Evolutionary conservation across 495 filamentous ascomycete species (phyloP).

Genomic region (Xylaria flabelliformis): DNA sequence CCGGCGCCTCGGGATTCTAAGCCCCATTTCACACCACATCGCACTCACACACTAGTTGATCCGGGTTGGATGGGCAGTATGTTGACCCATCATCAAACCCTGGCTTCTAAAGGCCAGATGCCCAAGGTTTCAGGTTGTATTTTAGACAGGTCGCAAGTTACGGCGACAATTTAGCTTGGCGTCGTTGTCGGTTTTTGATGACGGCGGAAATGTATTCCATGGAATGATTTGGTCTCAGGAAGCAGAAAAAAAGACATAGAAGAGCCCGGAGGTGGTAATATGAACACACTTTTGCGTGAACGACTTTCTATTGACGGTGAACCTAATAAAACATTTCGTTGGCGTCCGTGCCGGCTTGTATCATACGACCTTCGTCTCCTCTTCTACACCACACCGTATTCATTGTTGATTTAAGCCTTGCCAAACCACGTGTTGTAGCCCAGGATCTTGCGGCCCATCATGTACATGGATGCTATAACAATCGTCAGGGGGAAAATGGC

Average conservation of each 20-base stretch:
- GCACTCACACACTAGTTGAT: constrained; percentile 8
- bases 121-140: constrained; percentile 18
- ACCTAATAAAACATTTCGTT: constrained; percentile 28
- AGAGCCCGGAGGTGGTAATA: constrained; percentile 15
- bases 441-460: constrained; percentile 60
- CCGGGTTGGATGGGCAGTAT: not conserved
- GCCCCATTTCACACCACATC: not conserved
- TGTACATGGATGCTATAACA: constrained; percentile 65
- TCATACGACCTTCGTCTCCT: constrained; percentile 21
- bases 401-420: constrained; percentile 58
- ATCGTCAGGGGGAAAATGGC: constrained; percentile 54
- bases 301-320: constrained; percentile 35
- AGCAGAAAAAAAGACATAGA: constrained; percentile 4
- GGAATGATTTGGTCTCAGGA: constrained; percentile 20
- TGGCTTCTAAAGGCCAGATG: not conserved
- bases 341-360: constrained; percentile 27
- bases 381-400: not conserved
- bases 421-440: constrained; percentile 92
- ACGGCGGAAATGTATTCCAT: constrained; percentile 21
- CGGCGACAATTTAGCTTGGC: not conserved
- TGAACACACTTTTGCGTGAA: constrained; percentile 30
- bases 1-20: constrained; percentile 74
- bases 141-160: constrained; percentile 21
- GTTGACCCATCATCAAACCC: not conserved
- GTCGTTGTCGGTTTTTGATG: constrained; percentile 18